phyloP scores from a whole-genome alignment of 192 early-diverging fungal genomes.

The Cladochytrium replicatum region DNA sequence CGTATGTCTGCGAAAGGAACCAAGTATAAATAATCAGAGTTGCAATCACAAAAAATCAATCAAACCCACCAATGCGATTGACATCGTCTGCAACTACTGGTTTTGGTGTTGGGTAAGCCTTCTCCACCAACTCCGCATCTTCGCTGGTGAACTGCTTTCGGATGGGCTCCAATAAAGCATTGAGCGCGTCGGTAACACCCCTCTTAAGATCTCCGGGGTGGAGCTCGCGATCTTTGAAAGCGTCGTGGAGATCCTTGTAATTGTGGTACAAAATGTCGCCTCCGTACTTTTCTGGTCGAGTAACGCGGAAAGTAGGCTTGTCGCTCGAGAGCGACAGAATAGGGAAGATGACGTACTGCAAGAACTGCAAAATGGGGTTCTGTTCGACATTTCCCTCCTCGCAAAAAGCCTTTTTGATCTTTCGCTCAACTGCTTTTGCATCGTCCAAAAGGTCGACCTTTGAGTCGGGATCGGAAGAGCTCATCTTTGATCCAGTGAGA shows the following conservation, averaged over 20 bases:
- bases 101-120: constrained; percentile 69
- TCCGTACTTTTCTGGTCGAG: constrained; percentile 83
- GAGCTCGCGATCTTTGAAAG: constrained; percentile 76
- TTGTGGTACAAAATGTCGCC: constrained; percentile 68
- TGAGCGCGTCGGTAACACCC: constrained; percentile 71
- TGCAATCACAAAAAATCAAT: not conserved
- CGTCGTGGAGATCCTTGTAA: constrained; percentile 67
- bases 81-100: constrained; percentile 13
- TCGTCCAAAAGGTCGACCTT: constrained; percentile 95
- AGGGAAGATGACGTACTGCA: constrained; percentile 86
- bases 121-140: constrained; percentile 52
- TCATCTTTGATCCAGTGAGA: constrained; percentile 90
- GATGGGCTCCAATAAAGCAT: constrained; percentile 79
- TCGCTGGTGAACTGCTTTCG: constrained; percentile 60
- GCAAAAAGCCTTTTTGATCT: constrained; percentile 94
- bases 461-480: constrained; percentile 88
- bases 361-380: constrained; percentile 87
- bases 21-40: constrained; percentile 18
- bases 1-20: constrained; percentile 54
- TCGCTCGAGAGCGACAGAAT: constrained; percentile 49
- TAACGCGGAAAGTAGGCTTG: constrained; percentile 39
- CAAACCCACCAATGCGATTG: constrained; percentile 19
- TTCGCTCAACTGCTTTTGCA: constrained; percentile 64
- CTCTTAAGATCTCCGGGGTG: constrained; percentile 94
- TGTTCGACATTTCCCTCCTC: constrained; percentile 86